Percentiles rank a stretch among this genome's conserved stretches.
Conservation (phyloP, 1,284 basidiomycete species). For the Xanthoconium separans region DNA sequence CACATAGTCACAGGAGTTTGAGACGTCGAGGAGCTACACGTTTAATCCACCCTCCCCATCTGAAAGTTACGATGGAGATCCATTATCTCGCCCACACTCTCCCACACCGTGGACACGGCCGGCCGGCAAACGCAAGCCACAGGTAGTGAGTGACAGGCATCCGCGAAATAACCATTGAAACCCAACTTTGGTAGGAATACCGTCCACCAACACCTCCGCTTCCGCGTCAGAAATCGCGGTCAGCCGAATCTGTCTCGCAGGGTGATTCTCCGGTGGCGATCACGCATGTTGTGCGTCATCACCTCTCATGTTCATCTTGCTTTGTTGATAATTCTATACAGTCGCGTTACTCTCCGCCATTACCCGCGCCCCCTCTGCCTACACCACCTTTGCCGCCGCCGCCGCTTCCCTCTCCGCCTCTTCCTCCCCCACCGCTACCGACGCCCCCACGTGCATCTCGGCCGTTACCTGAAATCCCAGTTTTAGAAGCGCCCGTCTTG, state of each 20-base stretch:
- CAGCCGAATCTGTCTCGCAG: slow-evolving; percentile 24
- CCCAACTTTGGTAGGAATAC: slow-evolving; percentile 39
- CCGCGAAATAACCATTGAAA: slow-evolving; percentile 1
- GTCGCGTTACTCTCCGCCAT: slow-evolving; percentile 33
- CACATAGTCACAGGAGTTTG: slow-evolving; percentile 36
- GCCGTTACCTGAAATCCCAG: slow-evolving; percentile 33
- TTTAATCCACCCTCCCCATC: slow-evolving; percentile 37
- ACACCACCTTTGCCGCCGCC: slow-evolving; percentile 16
- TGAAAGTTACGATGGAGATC: slow-evolving; percentile 36
- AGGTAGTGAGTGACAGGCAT: slow-evolving; percentile 30
- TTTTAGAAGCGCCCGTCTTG: slow-evolving; percentile 10
- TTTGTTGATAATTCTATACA: slow-evolving; percentile 10
- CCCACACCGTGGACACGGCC: slow-evolving; percentile 34
- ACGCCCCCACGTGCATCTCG: slow-evolving; percentile 31
- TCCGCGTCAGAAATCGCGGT: slow-evolving; percentile 37
- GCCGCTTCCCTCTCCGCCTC: slow-evolving; percentile 27
- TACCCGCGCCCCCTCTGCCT: slow-evolving; percentile 24
- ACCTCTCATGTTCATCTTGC: not conserved
- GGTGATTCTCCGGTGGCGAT: slow-evolving; percentile 32
- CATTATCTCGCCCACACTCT: slow-evolving; percentile 34
- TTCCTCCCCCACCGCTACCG: slow-evolving; percentile 28
- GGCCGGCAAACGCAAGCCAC: slow-evolving; percentile 33
- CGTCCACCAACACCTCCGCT: slow-evolving; percentile 60
- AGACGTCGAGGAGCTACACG: slow-evolving; percentile 31
- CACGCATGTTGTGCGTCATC: slow-evolving; percentile 25